Evolutionary conservation across 768 basidiomycete genomes (phyloP), one percentile per base, ranked within the genome.

Genomic region (Tylopilus sp.): DNA sequence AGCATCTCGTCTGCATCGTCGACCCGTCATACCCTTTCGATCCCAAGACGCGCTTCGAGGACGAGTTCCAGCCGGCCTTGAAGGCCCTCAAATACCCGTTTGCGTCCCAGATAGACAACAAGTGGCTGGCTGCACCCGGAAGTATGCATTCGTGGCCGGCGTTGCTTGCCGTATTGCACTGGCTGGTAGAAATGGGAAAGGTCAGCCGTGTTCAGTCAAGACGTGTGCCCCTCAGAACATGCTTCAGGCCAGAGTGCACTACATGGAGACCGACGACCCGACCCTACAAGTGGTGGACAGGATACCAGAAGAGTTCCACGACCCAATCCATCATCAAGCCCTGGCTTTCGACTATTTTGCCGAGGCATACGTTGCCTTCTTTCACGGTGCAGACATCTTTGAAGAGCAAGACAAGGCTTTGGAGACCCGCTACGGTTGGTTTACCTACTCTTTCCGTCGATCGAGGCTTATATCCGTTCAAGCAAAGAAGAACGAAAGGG

Each of bases 121-220:
- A 90, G 58, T 92, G 90, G 80, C 71, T 98, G 6, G 86, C 86
- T 9, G 87, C 94, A 3, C 89, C 93, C 0, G 95, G 91, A 0
- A 87, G 86, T 49, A 87, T 89, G 76, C 89, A 92, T 71, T 85
- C 87, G n/a, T 98, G 96, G 97, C 91, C 92, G 0, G 76, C 83
- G 21, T 71, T 97, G 24, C 76, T 98, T 16, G 96, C 89, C 21
- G 88, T 90, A 63, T 67, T 98, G 30, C 89, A 95, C 70, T 99
- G 97, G 97, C 73, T 99, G 14, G 90, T 89, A 9, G 86, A 91
- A 61, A 69, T 91, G 58, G 86, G 88, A 62, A 87, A 86, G 74
- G 96, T 95, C 61, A 25, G 76, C 66, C n/a, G 6, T 21, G 22
- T 47, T 52, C 28, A 12, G 0, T 48, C 34, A 19, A 30, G 19